Percentiles rank a stretch among this genome's conserved stretches.
Evolutionary conservation across 495 filamentous ascomycete genomes (phyloP).

Genomic region (Penicillium samsonianum): DNA sequence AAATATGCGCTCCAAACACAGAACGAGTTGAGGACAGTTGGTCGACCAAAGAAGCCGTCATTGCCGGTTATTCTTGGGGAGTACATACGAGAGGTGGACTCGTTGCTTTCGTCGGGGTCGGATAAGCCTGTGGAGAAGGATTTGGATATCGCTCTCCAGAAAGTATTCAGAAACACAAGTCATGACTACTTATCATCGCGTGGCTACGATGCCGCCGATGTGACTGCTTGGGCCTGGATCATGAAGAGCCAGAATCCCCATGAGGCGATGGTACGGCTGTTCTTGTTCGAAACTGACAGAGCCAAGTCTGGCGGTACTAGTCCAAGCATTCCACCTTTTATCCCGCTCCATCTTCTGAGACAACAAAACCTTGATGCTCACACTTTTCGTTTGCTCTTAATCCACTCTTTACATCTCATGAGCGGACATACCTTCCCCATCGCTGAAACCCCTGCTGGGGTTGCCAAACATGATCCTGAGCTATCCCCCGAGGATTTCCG

Average conservation of each 20-base stretch:
- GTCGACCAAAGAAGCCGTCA: conserved; percentile 22
- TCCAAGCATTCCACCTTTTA: conserved; percentile 46
- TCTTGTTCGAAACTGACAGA: conserved; percentile 35
- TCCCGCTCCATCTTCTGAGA: conserved; percentile 53
- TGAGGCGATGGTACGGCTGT: conserved; percentile 44
- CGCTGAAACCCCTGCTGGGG: background rate
- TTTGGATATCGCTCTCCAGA: conserved; percentile 31
- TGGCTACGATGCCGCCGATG: conserved; percentile 49
- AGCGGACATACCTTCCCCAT: conserved; percentile 32
- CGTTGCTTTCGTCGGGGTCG: conserved; percentile 23
- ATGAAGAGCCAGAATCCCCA: conserved; percentile 44
- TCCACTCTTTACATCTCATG: conserved; percentile 43
- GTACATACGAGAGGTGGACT: conserved; percentile 43
- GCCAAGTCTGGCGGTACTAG: conserved; percentile 7
- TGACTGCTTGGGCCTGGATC: conserved; percentile 61
- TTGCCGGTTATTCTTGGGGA: conserved; percentile 42
- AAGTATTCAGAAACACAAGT: conserved; percentile 38
- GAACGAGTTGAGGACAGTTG: conserved; percentile 10
- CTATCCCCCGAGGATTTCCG: conserved; percentile 12
- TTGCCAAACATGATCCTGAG: background rate
- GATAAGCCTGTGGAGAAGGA: conserved; percentile 4
- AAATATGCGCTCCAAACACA: conserved; percentile 2
- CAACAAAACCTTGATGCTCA: conserved; percentile 39
- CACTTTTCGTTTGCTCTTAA: conserved; percentile 47
- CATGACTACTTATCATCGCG: conserved; percentile 36